Evolutionary conservation across 441 rosid genomes (phyloP), one percentile per base, ranked within the genome.

Genomic region (Arabidopsis hybrid): DNA sequence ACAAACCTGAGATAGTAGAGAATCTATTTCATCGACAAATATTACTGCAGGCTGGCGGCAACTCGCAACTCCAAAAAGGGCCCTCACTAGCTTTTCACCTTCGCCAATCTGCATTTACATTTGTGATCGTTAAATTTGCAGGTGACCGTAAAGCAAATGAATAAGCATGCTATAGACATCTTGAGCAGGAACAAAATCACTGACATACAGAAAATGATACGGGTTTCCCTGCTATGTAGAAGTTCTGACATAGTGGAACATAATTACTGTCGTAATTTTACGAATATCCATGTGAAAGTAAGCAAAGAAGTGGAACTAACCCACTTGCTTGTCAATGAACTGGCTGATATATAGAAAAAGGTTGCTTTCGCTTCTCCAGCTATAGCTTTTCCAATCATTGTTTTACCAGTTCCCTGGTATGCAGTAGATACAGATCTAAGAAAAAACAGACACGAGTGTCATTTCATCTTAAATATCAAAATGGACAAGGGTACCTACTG

Each of bases 331-430:
- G 99, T 95, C 83, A 95, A 85, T 60, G 99, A 95, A 82, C 98
- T 92, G 29, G 99, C 97, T 74, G 98, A 92, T 75, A 95, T 91
- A 85, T 90, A 91, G 82, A 95, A 95, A 83, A 92, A 95, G 6
- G 99, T 95, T 74, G 99, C 98, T 79, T 91, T 89, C 50, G 98
- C 98, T 85, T 95, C 98, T 76, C 98, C 98, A 71, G 98, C 99
- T 70, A 95, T 91, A 79, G 99, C 99, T 86, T 95, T 92, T 67
- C 98, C 98, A 26, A 92, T 92, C 98, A 95, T 95, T 12, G 98
- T 92, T 84, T 95, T 95, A 45, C 99, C 98, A 6, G 97, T 95
- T 72, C 99, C 99, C 99, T 95, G 75, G 21, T 49, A 78, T 18
- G 84, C 62, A 60, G 68, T 66, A 78, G 56, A 40, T 38, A 21